Percentiles rank a stretch among this genome's conserved stretches.
These are phyloP conservation scores for Gymnopus androsaceus DNA, from an alignment of 1,284 basidiomycete species.

Conservation along the genomic window DNA sequence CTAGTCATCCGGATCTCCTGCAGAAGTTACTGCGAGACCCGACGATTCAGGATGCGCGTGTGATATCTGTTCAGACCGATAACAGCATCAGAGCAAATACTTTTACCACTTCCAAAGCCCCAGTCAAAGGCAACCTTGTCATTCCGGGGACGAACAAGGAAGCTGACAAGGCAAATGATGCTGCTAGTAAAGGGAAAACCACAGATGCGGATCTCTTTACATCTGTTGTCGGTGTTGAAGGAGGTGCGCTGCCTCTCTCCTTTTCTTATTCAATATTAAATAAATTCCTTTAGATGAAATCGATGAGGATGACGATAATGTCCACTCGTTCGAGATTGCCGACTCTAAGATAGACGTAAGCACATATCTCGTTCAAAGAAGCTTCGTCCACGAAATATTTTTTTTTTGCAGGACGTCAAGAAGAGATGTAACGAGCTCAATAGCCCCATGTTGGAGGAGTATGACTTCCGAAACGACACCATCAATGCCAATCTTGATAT, in stretches of 20 bases:
- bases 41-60: conserved; percentile 80
- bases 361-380: not conserved
- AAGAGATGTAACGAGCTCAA: conserved; percentile 93
- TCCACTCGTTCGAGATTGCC: conserved; percentile 93
- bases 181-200: conserved; percentile 40
- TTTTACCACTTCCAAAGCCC: conserved; percentile 82
- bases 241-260: conserved; percentile 51
- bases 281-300: conserved; percentile 72
- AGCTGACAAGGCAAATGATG: conserved; percentile 65
- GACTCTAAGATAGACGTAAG: conserved; percentile 86
- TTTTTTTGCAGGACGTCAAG: conserved; percentile 77
- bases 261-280: conserved; percentile 10
- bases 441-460: conserved; percentile 96
- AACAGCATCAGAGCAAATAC: conserved; percentile 76
- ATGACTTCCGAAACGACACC: conserved; percentile 96
- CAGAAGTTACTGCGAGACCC: conserved; percentile 85
- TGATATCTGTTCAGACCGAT: conserved; percentile 61
- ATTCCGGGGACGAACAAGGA: conserved; percentile 84
- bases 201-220: conserved; percentile 80
- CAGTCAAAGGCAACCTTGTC: conserved; percentile 76
- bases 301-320: conserved; percentile 94
- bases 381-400: too few species aligned
- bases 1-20: conserved; percentile 88
- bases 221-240: conserved; percentile 89
- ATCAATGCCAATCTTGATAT: conserved; percentile 95